phyloP scores from a whole-genome alignment of 805 yeast species.

The Candida verbasci region DNA sequence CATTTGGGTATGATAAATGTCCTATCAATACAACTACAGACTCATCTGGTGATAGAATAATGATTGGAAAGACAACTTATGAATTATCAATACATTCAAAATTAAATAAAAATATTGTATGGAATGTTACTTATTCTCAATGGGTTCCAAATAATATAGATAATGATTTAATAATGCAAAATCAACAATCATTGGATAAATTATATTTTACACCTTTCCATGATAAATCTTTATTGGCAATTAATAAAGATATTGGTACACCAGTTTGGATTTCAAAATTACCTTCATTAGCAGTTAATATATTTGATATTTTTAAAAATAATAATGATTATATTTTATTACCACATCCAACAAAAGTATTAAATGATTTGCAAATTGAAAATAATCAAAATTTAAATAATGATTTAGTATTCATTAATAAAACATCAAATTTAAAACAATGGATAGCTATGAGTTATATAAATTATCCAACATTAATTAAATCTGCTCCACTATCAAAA shows the following conservation, averaged over 20 bases:
- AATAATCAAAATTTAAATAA: conserved; percentile 17
- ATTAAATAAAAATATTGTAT: conserved; percentile 50
- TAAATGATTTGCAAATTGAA: conserved; percentile 25
- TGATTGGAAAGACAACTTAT: conserved; percentile 69
- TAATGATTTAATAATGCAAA: conserved; percentile 41
- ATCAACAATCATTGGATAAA: conserved; percentile 59
- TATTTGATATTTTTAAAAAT: conserved; percentile 65
- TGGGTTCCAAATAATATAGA: conserved; percentile 94
- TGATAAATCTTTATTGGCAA: conserved; percentile 73
- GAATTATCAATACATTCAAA: conserved; percentile 74
- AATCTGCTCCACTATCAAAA: conserved; percentile 70
- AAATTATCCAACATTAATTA: conserved; percentile 76
- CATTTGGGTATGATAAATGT: conserved; percentile 50
- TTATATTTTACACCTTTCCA: conserved; percentile 80
- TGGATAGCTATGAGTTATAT: conserved; percentile 86
- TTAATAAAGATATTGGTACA: conserved; percentile 61
- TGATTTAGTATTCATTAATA: conserved; percentile 58
- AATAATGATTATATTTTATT: conserved; percentile 43
- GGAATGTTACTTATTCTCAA: conserved; percentile 81
- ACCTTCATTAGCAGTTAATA: conserved; percentile 68
- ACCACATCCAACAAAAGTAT: conserved; percentile 63
- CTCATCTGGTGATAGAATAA: conserved; percentile 33
- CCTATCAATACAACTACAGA: conserved; percentile 24
- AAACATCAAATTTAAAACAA: conserved; percentile 55
- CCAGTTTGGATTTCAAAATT: conserved; percentile 77